phyloP scores from a whole-genome alignment of 495 filamentous ascomycete genomes.

The Neurospora sp. region DNA sequence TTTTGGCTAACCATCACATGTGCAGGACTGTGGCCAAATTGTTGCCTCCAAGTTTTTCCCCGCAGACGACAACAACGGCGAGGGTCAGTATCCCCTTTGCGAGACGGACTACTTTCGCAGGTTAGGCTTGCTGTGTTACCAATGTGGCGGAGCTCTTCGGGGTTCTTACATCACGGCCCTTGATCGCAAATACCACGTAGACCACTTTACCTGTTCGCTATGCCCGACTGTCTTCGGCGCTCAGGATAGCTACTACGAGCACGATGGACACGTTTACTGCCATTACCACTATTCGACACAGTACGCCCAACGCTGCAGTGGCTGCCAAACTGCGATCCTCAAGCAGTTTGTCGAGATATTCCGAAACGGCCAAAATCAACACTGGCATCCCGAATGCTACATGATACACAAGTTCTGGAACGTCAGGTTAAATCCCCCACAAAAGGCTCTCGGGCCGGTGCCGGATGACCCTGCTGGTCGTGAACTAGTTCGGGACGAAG shows the following conservation, averaged over 20 bases:
- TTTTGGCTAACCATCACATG: slow-evolving; percentile 8
- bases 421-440: slow-evolving; percentile 58
- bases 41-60: slow-evolving; percentile 99
- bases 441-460: slow-evolving; percentile 36
- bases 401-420: slow-evolving; percentile 99
- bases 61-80: slow-evolving; percentile 76
- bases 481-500: slow-evolving; percentile 65
- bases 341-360: slow-evolving; percentile 99
- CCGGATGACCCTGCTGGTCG: slow-evolving; percentile 67
- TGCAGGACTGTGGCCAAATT: slow-evolving; percentile 87
- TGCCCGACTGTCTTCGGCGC: slow-evolving; percentile 97
- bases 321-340: slow-evolving; percentile 93
- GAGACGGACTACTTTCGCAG: slow-evolving; percentile 97
- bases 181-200: slow-evolving; percentile 97
- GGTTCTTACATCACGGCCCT: slow-evolving; percentile 98
- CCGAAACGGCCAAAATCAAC: slow-evolving; percentile 93
- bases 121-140: slow-evolving; percentile 79
- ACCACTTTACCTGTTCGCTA: slow-evolving; percentile 97
- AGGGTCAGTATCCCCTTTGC: slow-evolving; percentile 86
- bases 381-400: slow-evolving; percentile 99
- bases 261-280: slow-evolving; percentile 92
- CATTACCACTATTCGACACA: slow-evolving; percentile 98
- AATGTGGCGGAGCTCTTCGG: slow-evolving; percentile 86
- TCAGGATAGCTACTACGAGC: slow-evolving; percentile 97
- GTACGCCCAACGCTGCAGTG: slow-evolving; percentile 92